phyloP scores from a whole-genome alignment of 768 basidiomycete species.

The Filobasidium floriforme region DNA sequence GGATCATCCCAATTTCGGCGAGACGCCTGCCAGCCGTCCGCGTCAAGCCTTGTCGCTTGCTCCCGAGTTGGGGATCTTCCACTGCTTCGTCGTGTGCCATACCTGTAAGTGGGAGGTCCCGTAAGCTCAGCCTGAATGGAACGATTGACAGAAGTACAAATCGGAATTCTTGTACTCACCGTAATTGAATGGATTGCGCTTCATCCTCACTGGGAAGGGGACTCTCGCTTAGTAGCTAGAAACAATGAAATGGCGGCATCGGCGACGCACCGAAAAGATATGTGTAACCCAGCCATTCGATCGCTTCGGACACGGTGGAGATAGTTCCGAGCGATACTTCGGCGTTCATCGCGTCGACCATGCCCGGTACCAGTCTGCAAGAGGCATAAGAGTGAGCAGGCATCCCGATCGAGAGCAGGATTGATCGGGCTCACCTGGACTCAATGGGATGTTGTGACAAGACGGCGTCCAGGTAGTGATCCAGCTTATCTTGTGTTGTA shows the following conservation, averaged over 20 bases:
- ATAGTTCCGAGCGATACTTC: conserved; percentile 94
- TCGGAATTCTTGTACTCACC: conserved; percentile 48
- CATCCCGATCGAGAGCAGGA: too few relatives aligned
- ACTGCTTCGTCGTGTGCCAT: conserved; percentile 60
- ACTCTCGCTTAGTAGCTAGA: not conserved
- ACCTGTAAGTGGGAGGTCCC: conserved; percentile 49
- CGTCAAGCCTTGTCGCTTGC: conserved; percentile 63
- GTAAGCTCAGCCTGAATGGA: not conserved
- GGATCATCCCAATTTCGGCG: conserved; percentile 69
- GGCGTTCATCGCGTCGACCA: conserved; percentile 86
- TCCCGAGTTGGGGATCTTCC: conserved; percentile 67
- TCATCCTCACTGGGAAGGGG: conserved; percentile 63
- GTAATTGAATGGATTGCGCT: conserved; percentile 77
- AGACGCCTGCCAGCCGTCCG: conserved; percentile 60
- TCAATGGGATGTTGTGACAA: conserved; percentile 94
- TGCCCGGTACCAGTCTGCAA: conserved; percentile 72
- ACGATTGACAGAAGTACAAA: not conserved
- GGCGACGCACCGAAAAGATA: conserved; percentile 60
- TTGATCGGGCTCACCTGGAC: conserved; percentile 73
- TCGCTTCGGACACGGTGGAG: conserved; percentile 71
- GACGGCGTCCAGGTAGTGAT: conserved; percentile 80
- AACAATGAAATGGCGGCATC: not conserved
- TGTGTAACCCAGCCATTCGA: conserved; percentile 93
- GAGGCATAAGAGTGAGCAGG: not conserved
- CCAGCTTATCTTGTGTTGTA: conserved; percentile 84